phyloP scores from a whole-genome alignment of 208 protist genomes.

The Leishmania tropica region DNA sequence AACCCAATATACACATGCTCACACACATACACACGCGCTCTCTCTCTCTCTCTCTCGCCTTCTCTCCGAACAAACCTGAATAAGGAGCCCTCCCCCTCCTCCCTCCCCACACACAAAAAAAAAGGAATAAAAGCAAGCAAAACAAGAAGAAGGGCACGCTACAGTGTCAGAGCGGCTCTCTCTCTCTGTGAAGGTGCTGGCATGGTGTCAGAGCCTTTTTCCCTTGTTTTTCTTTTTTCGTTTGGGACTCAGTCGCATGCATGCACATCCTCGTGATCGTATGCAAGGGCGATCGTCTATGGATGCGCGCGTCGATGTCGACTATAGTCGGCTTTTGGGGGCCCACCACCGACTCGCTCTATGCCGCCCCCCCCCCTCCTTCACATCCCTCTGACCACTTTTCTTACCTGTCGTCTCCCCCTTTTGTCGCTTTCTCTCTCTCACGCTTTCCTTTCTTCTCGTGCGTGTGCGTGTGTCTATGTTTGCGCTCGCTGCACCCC shows the following conservation, averaged over 20 bases:
- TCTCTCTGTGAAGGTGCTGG: background rate
- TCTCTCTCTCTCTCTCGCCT: background rate
- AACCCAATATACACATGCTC: background rate
- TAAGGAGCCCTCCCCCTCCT: background rate
- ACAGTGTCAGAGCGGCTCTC: background rate
- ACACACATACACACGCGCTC: background rate
- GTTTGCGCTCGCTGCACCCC: background rate
- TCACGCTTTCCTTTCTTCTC: background rate
- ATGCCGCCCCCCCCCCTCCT: background rate
- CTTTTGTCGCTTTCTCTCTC: background rate
- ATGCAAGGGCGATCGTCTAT: background rate
- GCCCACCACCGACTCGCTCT: background rate
- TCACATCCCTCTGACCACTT: background rate
- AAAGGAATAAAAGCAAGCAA: background rate
- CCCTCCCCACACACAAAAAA: background rate
- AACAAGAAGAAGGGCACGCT: background rate
- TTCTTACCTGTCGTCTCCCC: too few relatives aligned
- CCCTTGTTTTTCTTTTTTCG: background rate
- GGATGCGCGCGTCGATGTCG: background rate
- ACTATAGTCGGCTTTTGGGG: background rate
- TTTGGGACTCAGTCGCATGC: too few relatives aligned
- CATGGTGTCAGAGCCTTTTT: background rate
- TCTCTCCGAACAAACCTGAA: background rate
- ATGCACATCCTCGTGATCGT: background rate
- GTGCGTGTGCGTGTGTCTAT: background rate